Conservation (phyloP, 305 asterid genomes). For the Lippia alba region DNA sequence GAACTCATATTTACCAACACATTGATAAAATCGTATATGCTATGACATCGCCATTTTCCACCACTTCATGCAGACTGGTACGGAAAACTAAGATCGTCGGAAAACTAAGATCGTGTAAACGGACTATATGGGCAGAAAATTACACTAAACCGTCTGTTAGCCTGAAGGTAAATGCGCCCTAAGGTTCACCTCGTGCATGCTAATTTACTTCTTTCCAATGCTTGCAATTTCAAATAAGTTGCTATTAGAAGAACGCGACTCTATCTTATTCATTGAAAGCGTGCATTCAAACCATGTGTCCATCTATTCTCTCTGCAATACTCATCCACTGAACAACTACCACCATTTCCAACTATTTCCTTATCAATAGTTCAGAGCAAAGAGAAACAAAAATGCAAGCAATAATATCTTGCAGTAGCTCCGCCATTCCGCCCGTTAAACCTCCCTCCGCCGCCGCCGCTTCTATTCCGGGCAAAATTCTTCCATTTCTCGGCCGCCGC, state of each 20-base stretch:
- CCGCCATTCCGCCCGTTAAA: conserved; percentile 38
- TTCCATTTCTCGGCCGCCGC: conserved; percentile 69
- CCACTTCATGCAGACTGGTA: no score
- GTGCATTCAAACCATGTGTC: background rate
- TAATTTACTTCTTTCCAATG: background rate
- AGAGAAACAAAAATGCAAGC: conserved; percentile 44
- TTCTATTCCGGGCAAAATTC: conserved; percentile 36
- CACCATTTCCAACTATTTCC: conserved; percentile 9
- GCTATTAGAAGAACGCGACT: conserved; percentile 12
- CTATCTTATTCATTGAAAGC: conserved; percentile 18
- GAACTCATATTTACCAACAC: no score
- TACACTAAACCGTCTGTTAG: no score
- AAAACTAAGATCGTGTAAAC: no score
- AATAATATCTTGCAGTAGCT: conserved; percentile 38
- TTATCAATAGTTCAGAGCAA: background rate
- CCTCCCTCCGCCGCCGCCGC: conserved; percentile 33
- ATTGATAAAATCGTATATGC: no score
- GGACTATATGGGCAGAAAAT: no score
- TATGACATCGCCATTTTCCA: no score
- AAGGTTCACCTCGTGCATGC: background rate
- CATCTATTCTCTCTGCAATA: conserved; percentile 21
- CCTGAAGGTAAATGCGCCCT: no score
- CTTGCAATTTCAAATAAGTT: conserved; percentile 21
- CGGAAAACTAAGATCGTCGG: no score
- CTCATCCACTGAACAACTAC: conserved; percentile 27